phyloP scores from a whole-genome alignment of 129 eudicot species.

The Lactuca sativa region DNA sequence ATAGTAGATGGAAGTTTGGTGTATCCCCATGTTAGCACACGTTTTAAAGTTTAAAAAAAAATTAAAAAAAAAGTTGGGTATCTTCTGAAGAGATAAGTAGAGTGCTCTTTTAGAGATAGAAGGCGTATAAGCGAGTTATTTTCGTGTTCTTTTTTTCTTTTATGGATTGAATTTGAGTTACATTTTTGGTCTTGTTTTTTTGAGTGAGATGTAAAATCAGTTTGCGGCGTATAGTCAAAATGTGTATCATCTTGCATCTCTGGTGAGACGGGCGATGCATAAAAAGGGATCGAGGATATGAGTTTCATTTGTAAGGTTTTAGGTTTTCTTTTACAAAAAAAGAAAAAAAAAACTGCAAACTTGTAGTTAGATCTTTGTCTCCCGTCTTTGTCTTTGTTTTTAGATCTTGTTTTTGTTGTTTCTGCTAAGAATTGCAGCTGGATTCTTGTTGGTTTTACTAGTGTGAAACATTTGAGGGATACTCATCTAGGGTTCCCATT shows the following conservation, averaged over 20 bases:
- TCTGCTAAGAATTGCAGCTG: slow-evolving; percentile 9
- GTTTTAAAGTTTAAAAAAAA: slow-evolving; percentile 31
- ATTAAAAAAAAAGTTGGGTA: slow-evolving; percentile 24
- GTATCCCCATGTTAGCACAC: slow-evolving; percentile 28
- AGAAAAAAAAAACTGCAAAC: slow-evolving; percentile 19
- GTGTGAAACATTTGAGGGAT: slow-evolving; percentile 44
- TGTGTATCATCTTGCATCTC: slow-evolving; percentile 54
- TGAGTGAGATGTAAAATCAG: slow-evolving; percentile 75
- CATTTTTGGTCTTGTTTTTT: slow-evolving; percentile 43
- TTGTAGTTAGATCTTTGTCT: slow-evolving; percentile 30
- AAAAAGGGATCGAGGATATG: slow-evolving; percentile 25
- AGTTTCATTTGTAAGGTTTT: slow-evolving; percentile 26
- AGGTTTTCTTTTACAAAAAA: slow-evolving; percentile 18
- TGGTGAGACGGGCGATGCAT: slow-evolving; percentile 45
- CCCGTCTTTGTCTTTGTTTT: slow-evolving; percentile 8
- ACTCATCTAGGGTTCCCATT: slow-evolving; percentile 36
- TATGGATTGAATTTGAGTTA: slow-evolving; percentile 45
- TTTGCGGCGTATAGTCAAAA: slow-evolving; percentile 57
- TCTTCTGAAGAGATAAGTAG: slow-evolving; percentile 35
- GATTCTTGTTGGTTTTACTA: slow-evolving; percentile 38
- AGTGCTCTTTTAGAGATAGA: slow-evolving; percentile 49
- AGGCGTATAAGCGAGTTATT: slow-evolving; percentile 39
- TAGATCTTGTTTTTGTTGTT: slow-evolving; percentile 21
- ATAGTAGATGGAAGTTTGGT: slow-evolving; percentile 31
- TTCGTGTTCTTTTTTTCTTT: slow-evolving; percentile 21